Base-by-base conservation (phyloP, 2,329 filamentous ascomycete genomes). In the Fusarium luffae region DNA sequence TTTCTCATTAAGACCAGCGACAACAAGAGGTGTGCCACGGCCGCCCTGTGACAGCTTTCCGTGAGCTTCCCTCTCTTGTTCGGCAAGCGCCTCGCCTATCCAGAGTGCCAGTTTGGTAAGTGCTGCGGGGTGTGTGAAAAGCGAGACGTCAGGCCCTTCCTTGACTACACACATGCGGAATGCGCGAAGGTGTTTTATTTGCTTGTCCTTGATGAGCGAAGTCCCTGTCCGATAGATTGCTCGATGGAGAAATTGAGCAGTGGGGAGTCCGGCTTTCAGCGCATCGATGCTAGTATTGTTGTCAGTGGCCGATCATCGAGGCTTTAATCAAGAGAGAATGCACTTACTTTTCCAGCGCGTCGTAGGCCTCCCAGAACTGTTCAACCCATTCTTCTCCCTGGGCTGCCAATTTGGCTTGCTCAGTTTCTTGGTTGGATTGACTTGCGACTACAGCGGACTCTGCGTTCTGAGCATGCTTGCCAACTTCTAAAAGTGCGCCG, bases 101-200 rank as follows among this genome's bases (percentile, higher is more conserved):
- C 96, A 99, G 5, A 97, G 85, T 0, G 95, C 94, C 16, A 99
- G 86, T 79, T 98, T 98, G 4, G 94, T 97, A 25, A 99, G 83
- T 3, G 96, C 96, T 8, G 94, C 93, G 0, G 96, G 94, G 76
- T 98, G 95, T 1, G 91, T 94, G 81, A 99, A 99, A 13, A 98
- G 86, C n/a, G 88, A 82, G 0, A 97, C 92, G 74, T 98, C 96
- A 1, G 94, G 93, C 0, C 95, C 94, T 76, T 98, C 96, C 77
- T 97, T 97, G 73, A 99, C 94, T 6, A 98, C 92, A 34, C 93
- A 97, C 86, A 99, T 94, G 51, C 96, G 92, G 79, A 98, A 99
- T 1, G 95, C 92, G 49, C 93, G 90, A 18, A 99, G 85, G 78
- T 98, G 94, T 40, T 93, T 92, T 77, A 99, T 97, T 75, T 98